These are phyloP conservation scores for Trichosporon coremiiforme DNA, from an alignment of 1,284 basidiomycete species.

Conservation along the genomic window DNA sequence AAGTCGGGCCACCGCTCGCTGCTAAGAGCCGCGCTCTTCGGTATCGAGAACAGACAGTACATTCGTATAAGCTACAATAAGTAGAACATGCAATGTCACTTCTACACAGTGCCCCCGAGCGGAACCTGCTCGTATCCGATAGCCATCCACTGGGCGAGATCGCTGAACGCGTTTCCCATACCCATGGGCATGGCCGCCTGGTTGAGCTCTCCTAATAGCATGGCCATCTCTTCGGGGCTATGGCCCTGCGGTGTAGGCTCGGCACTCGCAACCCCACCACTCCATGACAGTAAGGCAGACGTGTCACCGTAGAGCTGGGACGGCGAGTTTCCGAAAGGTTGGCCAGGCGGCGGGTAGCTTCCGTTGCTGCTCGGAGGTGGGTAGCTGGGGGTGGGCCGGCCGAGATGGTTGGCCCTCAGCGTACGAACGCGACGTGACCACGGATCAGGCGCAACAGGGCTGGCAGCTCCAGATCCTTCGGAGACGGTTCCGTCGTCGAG, in stretches of 20 bases:
- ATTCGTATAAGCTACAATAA: neutral
- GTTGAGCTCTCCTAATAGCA: neutral
- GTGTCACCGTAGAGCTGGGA: slow-evolving; percentile 6
- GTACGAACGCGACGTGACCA: slow-evolving; percentile 27
- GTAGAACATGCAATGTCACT: neutral
- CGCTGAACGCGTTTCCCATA: neutral
- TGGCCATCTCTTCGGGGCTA: slow-evolving; percentile 7
- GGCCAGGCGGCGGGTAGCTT: neutral
- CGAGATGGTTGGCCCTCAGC: slow-evolving; percentile 21
- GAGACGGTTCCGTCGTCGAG: slow-evolving; percentile 24
- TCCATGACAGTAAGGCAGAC: neutral
- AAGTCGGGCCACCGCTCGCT: no score
- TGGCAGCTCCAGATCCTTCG: slow-evolving; percentile 26
- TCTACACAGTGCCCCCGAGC: neutral
- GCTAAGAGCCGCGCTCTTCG: no score
- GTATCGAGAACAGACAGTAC: no score
- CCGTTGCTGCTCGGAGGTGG: slow-evolving; percentile 16
- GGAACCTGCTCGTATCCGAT: slow-evolving; percentile 10
- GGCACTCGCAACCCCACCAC: slow-evolving; percentile 3
- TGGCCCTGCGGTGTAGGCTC: slow-evolving; percentile 5
- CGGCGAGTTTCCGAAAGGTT: neutral
- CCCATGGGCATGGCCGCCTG: neutral
- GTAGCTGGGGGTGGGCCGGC: slow-evolving; percentile 17
- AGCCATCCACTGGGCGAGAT: slow-evolving; percentile 15
- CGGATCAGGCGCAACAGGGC: slow-evolving; percentile 25